These are phyloP conservation scores for Parietaria judaica DNA, from an alignment of 306 rosid genomes.

Conservation along the genomic window DNA sequence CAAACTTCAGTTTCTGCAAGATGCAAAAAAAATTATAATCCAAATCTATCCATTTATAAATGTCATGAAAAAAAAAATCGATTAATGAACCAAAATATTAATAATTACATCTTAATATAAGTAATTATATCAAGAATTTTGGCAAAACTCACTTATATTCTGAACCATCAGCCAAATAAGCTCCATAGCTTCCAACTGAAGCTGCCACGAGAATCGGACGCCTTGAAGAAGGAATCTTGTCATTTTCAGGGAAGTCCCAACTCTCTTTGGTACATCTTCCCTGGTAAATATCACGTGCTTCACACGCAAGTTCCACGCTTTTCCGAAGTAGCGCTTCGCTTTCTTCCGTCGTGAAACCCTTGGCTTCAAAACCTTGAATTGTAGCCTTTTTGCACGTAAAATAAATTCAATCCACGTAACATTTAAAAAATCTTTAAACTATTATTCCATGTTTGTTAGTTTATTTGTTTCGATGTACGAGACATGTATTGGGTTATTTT, in stretches of 20 bases:
- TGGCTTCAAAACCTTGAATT: slow-evolving; percentile 80
- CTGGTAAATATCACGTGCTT: slow-evolving; percentile 62
- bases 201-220: slow-evolving; percentile 73
- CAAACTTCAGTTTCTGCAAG: no score
- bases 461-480: no score
- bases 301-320: slow-evolving; percentile 72
- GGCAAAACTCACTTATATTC: slow-evolving; percentile 37
- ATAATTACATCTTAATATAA: not conserved
- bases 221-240: slow-evolving; percentile 9
- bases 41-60: no score
- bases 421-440: no score
- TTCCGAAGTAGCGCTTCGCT: slow-evolving; percentile 50
- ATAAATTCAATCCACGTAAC: not conserved
- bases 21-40: no score
- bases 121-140: not conserved
- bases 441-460: no score
- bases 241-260: slow-evolving; percentile 35
- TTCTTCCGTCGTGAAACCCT: slow-evolving; percentile 65
- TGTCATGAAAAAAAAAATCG: no score
- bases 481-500: no score
- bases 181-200: slow-evolving; percentile 91
- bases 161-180: slow-evolving; percentile 74
- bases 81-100: no score
- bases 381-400: slow-evolving; percentile 51
- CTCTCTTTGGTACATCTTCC: slow-evolving; percentile 50